These are phyloP conservation scores for Colletotrichum noveboracense DNA, from an alignment of 2,329 filamentous ascomycete genomes.

Conservation along the genomic window DNA sequence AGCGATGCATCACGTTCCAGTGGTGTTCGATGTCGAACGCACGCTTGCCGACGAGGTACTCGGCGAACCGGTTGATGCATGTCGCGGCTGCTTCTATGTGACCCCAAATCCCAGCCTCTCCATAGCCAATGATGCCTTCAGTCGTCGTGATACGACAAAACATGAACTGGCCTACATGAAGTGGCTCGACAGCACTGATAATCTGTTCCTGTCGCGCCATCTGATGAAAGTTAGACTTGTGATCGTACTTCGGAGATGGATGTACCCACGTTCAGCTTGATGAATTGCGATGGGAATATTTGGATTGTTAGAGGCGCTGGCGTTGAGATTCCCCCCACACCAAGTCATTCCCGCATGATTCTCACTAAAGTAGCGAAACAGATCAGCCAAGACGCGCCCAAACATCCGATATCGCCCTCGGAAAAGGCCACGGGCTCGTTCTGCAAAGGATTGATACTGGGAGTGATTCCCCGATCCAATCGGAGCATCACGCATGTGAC, in stretches of 20 bases:
- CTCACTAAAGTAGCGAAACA: neutral
- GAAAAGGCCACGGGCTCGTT: neutral
- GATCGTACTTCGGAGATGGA: neutral
- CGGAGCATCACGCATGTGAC: neutral
- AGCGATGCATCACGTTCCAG: slow-evolving; percentile 23
- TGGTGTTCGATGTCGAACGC: slow-evolving; percentile 17
- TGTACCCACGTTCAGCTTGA: neutral
- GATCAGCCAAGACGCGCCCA: neutral
- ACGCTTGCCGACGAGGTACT: neutral
- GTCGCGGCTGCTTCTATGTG: neutral
- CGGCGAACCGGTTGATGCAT: neutral
- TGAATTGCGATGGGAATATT: neutral
- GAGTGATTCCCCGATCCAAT: neutral
- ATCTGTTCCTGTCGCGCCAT: neutral
- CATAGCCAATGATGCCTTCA: neutral
- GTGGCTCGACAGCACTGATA: neutral
- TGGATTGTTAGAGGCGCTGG: neutral
- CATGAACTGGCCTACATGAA: neutral
- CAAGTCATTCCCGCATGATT: fast-evolving
- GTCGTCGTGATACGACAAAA: neutral
- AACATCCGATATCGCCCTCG: neutral
- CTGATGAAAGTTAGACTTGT: neutral
- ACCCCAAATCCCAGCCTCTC: neutral
- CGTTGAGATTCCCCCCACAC: neutral
- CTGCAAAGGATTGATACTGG: neutral